Evolutionary conservation across 345 rosid species (phyloP).

Genomic region (Hibiscus syriacus): DNA sequence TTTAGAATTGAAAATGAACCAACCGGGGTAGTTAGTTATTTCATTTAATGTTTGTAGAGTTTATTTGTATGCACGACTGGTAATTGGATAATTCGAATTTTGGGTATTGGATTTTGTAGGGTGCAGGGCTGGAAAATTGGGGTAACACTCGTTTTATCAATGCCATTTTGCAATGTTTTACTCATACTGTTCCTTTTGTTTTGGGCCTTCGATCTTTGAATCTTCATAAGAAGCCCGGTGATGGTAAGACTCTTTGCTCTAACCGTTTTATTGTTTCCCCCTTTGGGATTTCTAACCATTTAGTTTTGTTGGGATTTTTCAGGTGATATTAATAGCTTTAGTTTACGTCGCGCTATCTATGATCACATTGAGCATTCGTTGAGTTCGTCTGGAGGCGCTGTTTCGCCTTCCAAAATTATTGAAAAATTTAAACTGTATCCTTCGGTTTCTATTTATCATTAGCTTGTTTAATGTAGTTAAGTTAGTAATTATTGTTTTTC

Average conservation of each 20-base stretch:
- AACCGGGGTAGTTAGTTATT: constrained; percentile 10
- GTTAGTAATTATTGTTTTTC: neutral
- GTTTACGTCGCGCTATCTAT: constrained; percentile 43
- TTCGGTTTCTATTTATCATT: neutral
- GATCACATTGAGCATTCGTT: constrained; percentile 48
- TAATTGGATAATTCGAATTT: neutral
- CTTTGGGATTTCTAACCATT: neutral
- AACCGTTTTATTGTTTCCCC: neutral
- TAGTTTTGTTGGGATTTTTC: constrained; percentile 15
- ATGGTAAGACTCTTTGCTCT: constrained; percentile 24
- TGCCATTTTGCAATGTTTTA: constrained; percentile 78
- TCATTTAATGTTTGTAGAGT: neutral
- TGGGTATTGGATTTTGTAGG: constrained; percentile 36
- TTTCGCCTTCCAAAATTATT: constrained; percentile 42
- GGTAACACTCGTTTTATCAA: constrained; percentile 88
- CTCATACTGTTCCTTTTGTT: constrained; percentile 74
- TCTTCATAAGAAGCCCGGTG: constrained; percentile 39
- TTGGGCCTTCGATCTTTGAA: constrained; percentile 39
- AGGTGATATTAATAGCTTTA: constrained; percentile 53
- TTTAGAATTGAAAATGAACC: neutral
- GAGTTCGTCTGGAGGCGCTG: constrained; percentile 30
- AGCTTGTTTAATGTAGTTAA: neutral
- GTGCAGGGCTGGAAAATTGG: constrained; percentile 68
- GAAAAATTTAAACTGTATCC: constrained; percentile 24
- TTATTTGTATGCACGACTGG: neutral